Base-by-base conservation (phyloP, 2,329 filamentous ascomycete genomes). In the Thermothelomyces thermophilus region DNA sequence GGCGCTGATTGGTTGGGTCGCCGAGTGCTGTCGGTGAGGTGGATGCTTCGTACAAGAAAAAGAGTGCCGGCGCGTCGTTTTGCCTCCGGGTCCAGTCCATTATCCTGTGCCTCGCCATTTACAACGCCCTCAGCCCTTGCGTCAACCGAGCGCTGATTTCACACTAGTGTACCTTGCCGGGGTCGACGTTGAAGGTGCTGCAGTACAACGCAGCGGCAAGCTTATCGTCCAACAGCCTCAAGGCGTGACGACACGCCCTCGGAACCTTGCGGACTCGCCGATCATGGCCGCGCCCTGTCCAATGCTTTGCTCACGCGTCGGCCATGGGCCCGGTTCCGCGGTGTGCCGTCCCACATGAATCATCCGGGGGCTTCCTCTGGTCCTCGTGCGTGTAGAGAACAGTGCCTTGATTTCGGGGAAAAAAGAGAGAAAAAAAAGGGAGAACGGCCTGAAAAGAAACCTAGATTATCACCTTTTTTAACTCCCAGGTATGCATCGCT, bases 1-100 rank as follows among this genome's bases (percentile, higher is more conserved):
- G 17, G 24, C 13, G 16, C 44, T 59, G 57, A 59, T 59, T 59
- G 57, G 57, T 8, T 22, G 13, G 22, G 11, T 30, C n/a, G 11
- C 14, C 6, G 5, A 31, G 10, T 8, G 37, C 22, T 11, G 16
- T 22, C 11, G 26, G 3, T 20, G 13, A n/a, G 9, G 30, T 37
- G 28, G 42, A 17, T 19, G 26, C 10, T 3, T 5, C 3, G 22
- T 39, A 52, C 50, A 52, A 33, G 30, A 48, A 52, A 52, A 30
- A 14, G 9, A 1, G 11, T 20, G 10, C 11, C 39, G 16, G 11
- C 4, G 17, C 16, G n/a, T 30, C n/a, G n/a, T 13, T 7, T 11
- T 30, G 6, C 13, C 20, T 10, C 22, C 26, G 14, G n/a, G 26
- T 4, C 3, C 20, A 6, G 26, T 42, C 20, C 24, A 16, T 11